These are phyloP conservation scores for Rhynchosporium agropyri DNA, from an alignment of 2,329 filamentous ascomycete genomes.

Conservation along the genomic window DNA sequence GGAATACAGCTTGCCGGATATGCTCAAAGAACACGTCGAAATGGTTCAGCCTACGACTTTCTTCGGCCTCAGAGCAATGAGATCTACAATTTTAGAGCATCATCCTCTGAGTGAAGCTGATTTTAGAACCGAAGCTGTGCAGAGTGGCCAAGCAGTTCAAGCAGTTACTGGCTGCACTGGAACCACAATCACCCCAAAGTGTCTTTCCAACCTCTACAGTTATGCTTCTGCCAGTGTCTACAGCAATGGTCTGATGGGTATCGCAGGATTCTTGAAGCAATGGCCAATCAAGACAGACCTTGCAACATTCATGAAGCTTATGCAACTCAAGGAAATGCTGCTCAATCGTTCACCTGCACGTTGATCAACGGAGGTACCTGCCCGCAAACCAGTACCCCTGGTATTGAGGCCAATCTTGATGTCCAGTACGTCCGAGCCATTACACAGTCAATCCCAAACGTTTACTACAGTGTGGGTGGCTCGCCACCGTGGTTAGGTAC, in stretches of 20 bases:
- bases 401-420: constrained; percentile 61
- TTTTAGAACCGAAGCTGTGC: constrained; percentile 20
- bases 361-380: constrained; percentile 42
- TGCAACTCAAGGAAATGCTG: constrained; percentile 33
- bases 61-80: constrained; percentile 48
- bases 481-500: constrained; percentile 53
- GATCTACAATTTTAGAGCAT: constrained; percentile 33
- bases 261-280: constrained; percentile 40
- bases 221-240: constrained; percentile 31
- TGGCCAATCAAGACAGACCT: constrained; percentile 37
- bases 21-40: constrained; percentile 60
- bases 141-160: constrained; percentile 21
- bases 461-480: constrained; percentile 59
- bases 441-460: constrained; percentile 55
- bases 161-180: constrained; percentile 38
- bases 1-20: constrained; percentile 48
- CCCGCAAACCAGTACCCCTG: constrained; percentile 27
- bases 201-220: constrained; percentile 40
- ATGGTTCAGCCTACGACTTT: constrained; percentile 63
- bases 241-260: constrained; percentile 35
- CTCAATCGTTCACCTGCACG: constrained; percentile 42
- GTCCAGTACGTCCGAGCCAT: constrained; percentile 59
- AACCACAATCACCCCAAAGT: constrained; percentile 37
- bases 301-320: constrained; percentile 37
- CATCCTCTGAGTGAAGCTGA: not conserved